Base-by-base conservation (phyloP, 495 filamentous ascomycete species). In the Achaetomiella virescens region DNA sequence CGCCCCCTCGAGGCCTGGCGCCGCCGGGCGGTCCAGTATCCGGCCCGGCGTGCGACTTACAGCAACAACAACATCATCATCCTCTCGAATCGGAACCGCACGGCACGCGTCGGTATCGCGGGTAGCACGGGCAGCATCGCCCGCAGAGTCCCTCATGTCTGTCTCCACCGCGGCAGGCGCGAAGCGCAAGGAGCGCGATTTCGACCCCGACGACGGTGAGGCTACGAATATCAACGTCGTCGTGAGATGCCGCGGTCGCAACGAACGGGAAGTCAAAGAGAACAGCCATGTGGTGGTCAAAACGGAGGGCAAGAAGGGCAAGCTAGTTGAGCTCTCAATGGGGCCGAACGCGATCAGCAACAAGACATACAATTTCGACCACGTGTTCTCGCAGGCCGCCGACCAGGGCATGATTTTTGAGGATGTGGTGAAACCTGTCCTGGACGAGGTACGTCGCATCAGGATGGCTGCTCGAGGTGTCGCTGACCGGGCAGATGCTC, bases 201-300 rank as follows among this genome's bases (percentile, higher is more conserved):
- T 82, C 65, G 90, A 95, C 50, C 68, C 83, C 43, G 82, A 86
- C 48, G 78, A 78, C 22, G 81, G 80, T 35, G 83, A 90, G 55
- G 90, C 95, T 68, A 97, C 93, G 2, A 97, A 95, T 70, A 98
- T 98, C 67, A 90, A 95, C 70, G 93, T 97, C 36, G 91, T 97
- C 4, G 93, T 98, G 27, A 80, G 93, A 56, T 98, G 93, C 73
- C 82, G 93, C 40, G 95, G 92, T 2, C 85, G 93, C 36, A 97
- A 87, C 63, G 89, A 96, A 47, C 84, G 93, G 38, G 93, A 98
- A 67, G 83, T 96, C 29, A 76, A 84, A 48, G 93, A 97, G 69
- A 97, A 95, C 66, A 96, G 89, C 59, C 88, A 88, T 17, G 90
- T 97, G 2, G 91, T 96, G 0, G 80, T 98, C 3, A 82, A 81